Conservation (phyloP, 371 early-diverging fungal genomes). For the Syncephalis fuscata region DNA sequence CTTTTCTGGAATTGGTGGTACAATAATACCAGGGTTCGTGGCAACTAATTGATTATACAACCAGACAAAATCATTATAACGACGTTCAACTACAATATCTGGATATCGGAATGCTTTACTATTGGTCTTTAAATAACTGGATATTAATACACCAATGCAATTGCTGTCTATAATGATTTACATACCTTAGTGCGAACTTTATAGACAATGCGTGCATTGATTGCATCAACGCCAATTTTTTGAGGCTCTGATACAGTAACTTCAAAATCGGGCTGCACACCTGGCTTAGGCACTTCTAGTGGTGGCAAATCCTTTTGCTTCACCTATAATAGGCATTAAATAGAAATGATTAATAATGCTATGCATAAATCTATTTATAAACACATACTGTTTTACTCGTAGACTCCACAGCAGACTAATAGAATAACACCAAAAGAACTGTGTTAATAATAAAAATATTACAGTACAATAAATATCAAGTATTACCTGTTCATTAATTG, state of each 20-base stretch:
- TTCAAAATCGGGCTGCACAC: slow-evolving; percentile 45
- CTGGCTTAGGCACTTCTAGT: slow-evolving; percentile 7
- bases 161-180: too few species aligned
- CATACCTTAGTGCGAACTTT: slow-evolving; percentile 66
- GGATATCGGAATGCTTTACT: slow-evolving; percentile 50
- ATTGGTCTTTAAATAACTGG: slow-evolving; percentile 33
- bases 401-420: too few species aligned
- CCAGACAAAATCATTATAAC: slow-evolving; percentile 92
- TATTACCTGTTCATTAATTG: too few species aligned
- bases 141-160: neutral
- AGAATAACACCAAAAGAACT: too few species aligned
- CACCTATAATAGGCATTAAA: too few species aligned
- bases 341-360: too few species aligned
- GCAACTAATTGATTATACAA: slow-evolving; percentile 66
- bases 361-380: too few species aligned
- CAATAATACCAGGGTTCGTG: slow-evolving; percentile 76
- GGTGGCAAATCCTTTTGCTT: neutral
- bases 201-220: slow-evolving; percentile 75
- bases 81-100: slow-evolving; percentile 64
- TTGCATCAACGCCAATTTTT: slow-evolving; percentile 66
- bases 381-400: too few species aligned
- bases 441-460: too few species aligned
- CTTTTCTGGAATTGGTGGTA: slow-evolving; percentile 90
- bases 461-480: too few species aligned
- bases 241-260: slow-evolving; percentile 76